These are phyloP conservation scores for Thermomucor indicae-seudaticae DNA, from an alignment of 371 early-diverging fungal genomes.

Conservation along the genomic window DNA sequence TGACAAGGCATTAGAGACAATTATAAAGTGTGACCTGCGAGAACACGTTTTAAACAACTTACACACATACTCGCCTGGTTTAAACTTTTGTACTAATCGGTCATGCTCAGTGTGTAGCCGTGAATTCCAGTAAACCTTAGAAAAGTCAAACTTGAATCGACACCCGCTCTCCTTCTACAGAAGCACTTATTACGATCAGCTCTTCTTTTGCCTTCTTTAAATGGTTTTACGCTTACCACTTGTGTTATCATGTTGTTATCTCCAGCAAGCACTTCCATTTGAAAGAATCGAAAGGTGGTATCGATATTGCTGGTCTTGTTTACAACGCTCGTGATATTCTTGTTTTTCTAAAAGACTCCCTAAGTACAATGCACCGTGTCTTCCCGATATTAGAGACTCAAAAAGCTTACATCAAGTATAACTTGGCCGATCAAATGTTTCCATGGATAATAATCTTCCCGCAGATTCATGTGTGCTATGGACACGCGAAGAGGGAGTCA, in stretches of 20 bases:
- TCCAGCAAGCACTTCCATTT: slow-evolving; percentile 97
- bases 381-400: background rate
- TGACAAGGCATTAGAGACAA: slow-evolving; percentile 9
- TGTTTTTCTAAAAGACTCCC: slow-evolving; percentile 69
- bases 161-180: slow-evolving; percentile 87
- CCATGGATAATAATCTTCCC: slow-evolving; percentile 86
- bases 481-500: background rate
- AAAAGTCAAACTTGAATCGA: slow-evolving; percentile 92
- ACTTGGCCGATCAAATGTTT: slow-evolving; percentile 91
- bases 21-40: too few species aligned
- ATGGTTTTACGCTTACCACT: slow-evolving; percentile 55
- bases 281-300: slow-evolving; percentile 91
- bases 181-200: background rate
- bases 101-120: slow-evolving; percentile 95
- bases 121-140: slow-evolving; percentile 99
- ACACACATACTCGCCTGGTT: slow-evolving; percentile 75
- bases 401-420: slow-evolving; percentile 79
- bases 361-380: background rate
- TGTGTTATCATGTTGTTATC: slow-evolving; percentile 80
- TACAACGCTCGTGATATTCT: slow-evolving; percentile 88
- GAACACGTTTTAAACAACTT: too few species aligned
- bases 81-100: slow-evolving; percentile 79
- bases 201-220: background rate
- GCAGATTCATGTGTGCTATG: slow-evolving; percentile 92
- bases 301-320: slow-evolving; percentile 96